Evolutionary conservation across 1,284 basidiomycete species (phyloP).

Genomic region (Papiliotrema flavescens): DNA sequence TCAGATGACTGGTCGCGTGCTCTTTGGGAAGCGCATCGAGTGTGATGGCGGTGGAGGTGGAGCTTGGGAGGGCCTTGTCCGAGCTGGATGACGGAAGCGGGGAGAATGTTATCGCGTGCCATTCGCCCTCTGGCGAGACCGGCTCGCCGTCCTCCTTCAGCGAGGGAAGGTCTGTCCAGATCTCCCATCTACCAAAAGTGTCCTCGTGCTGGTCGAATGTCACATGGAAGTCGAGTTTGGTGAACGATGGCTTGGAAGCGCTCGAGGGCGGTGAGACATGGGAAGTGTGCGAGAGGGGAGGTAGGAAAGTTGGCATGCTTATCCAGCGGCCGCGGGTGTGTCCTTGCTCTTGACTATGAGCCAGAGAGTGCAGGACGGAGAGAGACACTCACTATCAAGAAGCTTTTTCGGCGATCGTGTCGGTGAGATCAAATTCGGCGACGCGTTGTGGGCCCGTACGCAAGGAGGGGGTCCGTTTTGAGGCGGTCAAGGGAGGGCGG

Average conservation of each 20-base stretch:
- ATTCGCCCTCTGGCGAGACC: slow-evolving; percentile 11
- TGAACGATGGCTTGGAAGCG: slow-evolving; percentile 9
- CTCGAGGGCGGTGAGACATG: slow-evolving; percentile 4
- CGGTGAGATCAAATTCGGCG: too few species aligned
- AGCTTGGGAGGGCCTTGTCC: neutral
- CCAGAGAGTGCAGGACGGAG: too few species aligned
- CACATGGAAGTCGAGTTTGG: slow-evolving; percentile 15
- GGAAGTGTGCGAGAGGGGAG: slow-evolving; percentile 19
- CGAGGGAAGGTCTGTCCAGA: slow-evolving; percentile 28
- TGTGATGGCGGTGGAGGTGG: neutral
- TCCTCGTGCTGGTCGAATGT: slow-evolving; percentile 15
- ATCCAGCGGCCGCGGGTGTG: too few species aligned
- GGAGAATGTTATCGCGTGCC: slow-evolving; percentile 17
- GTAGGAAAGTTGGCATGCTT: slow-evolving; percentile 24
- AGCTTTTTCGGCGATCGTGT: too few species aligned
- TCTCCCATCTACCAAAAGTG: slow-evolving; percentile 22
- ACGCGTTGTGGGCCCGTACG: too few species aligned
- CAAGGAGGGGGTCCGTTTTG: too few species aligned
- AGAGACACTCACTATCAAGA: too few species aligned
- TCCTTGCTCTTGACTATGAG: too few species aligned
- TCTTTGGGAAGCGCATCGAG: neutral
- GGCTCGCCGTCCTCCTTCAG: slow-evolving; percentile 11
- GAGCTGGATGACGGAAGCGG: neutral
- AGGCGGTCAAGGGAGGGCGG: too few species aligned
- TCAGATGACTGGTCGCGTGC: neutral